Percentiles rank a stretch among this genome's conserved stretches.
These are phyloP conservation scores for Rhododendron ferrugineum DNA, from an alignment of 148 eudicot genomes.

Conservation along the genomic window DNA sequence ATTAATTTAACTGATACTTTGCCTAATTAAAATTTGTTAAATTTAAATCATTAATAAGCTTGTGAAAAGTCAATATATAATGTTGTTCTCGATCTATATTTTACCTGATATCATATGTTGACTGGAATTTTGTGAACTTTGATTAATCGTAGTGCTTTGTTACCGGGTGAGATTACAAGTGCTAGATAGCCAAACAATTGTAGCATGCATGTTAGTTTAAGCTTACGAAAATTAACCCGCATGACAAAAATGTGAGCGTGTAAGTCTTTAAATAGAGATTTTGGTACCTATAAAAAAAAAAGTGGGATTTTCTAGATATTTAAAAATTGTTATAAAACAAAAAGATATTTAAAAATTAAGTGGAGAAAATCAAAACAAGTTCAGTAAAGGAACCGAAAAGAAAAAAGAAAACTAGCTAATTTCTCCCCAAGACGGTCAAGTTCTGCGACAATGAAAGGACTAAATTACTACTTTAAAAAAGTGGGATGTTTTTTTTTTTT, in stretches of 20 bases:
- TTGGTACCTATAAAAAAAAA: background rate
- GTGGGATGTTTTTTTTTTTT: background rate
- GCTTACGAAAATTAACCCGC: background rate
- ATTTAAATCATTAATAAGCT: background rate
- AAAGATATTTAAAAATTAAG: background rate
- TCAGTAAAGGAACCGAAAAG: background rate
- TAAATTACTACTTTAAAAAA: background rate
- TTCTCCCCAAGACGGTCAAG: background rate
- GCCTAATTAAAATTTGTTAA: background rate
- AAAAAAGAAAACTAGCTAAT: background rate
- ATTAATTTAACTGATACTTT: background rate
- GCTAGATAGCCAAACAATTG: background rate
- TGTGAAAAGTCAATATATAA: background rate
- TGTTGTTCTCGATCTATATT: background rate
- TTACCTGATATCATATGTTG: background rate
- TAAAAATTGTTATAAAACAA: too few relatives aligned
- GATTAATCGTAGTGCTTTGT: background rate
- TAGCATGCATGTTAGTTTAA: background rate
- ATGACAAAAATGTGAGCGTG: background rate
- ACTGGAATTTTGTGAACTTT: background rate
- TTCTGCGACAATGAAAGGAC: background rate
- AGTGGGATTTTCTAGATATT: background rate
- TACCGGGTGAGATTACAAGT: background rate
- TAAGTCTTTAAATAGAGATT: background rate
- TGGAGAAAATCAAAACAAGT: background rate